Percentiles rank a stretch among this genome's conserved stretches.
Evolutionary conservation across 139 green algal genomes (phyloP).

Genomic region (Chlorella sp.): DNA sequence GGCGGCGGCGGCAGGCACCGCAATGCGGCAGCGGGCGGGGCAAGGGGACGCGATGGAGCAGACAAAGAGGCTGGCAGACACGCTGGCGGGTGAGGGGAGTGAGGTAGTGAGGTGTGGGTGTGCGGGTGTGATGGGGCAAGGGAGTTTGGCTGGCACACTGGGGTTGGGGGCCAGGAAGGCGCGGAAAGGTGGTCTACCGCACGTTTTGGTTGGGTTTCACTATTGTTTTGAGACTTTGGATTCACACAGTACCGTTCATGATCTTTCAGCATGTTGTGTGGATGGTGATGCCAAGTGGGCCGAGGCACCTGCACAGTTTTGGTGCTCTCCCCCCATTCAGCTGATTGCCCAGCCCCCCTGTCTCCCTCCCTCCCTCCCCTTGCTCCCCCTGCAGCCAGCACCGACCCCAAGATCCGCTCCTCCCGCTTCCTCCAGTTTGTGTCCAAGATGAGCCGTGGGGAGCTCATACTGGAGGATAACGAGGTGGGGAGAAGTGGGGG

Average conservation of each 20-base stretch:
- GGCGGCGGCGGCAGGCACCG: not conserved
- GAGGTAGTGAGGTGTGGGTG: not conserved
- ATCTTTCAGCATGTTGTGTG: too few relatives aligned
- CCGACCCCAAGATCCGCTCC: conserved; percentile 87
- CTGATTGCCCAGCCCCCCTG: not conserved
- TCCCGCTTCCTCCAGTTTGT: conserved; percentile 97
- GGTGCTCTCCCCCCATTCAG: too few relatives aligned
- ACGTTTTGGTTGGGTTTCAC: too few relatives aligned
- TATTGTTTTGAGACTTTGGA: too few relatives aligned
- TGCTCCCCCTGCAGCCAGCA: conserved; percentile 42
- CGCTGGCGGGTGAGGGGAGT: conserved; percentile 32
- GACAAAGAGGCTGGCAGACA: conserved; percentile 64
- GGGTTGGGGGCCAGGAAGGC: too few relatives aligned
- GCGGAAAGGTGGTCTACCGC: too few relatives aligned
- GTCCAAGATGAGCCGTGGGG: conserved; percentile 92
- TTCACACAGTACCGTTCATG: too few relatives aligned
- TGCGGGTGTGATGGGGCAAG: conserved; percentile 6
- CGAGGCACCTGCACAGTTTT: too few relatives aligned
- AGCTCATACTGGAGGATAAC: conserved; percentile 86
- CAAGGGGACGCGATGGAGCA: conserved; percentile 48
- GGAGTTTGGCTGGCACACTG: conserved; percentile 5
- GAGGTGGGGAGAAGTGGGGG: conserved; percentile 53
- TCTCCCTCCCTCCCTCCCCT: conserved; percentile 45
- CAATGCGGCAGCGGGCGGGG: not conserved
- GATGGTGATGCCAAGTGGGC: too few relatives aligned